Evolutionary conservation across 176 grass and related monocot genomes (phyloP), one percentile per base, ranked within the genome.

Genomic region (Juncus effusus): DNA sequence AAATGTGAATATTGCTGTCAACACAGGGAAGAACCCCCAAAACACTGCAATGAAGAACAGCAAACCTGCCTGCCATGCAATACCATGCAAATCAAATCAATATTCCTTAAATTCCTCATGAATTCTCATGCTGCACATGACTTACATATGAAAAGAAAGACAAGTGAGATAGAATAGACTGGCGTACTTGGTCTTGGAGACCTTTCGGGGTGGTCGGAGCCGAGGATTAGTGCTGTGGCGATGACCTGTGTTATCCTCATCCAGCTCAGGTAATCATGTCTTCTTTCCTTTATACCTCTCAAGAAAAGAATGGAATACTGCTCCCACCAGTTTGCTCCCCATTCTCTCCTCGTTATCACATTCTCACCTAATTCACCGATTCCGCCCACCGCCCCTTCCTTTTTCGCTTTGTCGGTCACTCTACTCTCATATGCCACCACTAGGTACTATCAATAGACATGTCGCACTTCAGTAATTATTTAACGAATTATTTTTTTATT

Each of bases 11-110:
- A 99, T 99, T 61, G 94, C 85, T 53, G 94, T 93, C 56, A 99
- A 99, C 28, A 99, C 94, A 61, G 94, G 94, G 77, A 99, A 99
- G 85, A 99, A 99, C 44, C 94, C 94, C 94, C 94, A 99, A 76
- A 99, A 99, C 16, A 99, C 94, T 63, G 94, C 88, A 40, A 93
- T 93, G 65, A 99, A 99, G 79, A 99, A 99, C 40, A 99, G 70
- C 56, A 99, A 69, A 3, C 94, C 94, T 60, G 88, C 94, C 94
- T 99, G 83, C 75, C 19, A 28, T n/a, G n/a, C n/a, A n/a, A n/a
- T n/a, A n/a, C n/a, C n/a, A n/a, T n/a, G n/a, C n/a, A n/a, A n/a
- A n/a, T n/a, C n/a, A n/a, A n/a, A n/a, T n/a, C n/a, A n/a, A n/a
- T n/a, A n/a, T n/a, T n/a, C n/a, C n/a, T n/a, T n/a, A n/a, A n/a